phyloP scores from a whole-genome alignment of 2,329 filamentous ascomycete genomes.

The Helotiales sp. region DNA sequence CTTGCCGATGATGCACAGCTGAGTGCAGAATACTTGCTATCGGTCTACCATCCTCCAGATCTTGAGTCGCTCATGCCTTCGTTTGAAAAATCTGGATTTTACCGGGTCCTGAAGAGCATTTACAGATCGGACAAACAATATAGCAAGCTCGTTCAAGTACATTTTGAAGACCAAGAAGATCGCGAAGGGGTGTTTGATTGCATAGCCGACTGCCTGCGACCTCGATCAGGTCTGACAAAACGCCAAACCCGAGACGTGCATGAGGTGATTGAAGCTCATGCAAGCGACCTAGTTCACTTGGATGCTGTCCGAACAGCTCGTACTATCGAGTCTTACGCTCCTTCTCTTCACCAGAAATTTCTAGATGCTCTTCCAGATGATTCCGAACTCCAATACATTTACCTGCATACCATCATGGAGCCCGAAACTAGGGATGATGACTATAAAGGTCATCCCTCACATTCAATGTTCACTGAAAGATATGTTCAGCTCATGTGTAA shows the following conservation, averaged over 20 bases:
- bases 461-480: slow-evolving; percentile 69
- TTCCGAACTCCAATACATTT: slow-evolving; percentile 60
- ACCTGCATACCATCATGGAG: slow-evolving; percentile 73
- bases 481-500: slow-evolving; percentile 92
- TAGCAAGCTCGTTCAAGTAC: slow-evolving; percentile 73
- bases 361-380: slow-evolving; percentile 54
- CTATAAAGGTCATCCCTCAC: slow-evolving; percentile 38
- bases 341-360: slow-evolving; percentile 55
- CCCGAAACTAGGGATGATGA: slow-evolving; percentile 43
- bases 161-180: slow-evolving; percentile 82
- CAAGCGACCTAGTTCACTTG: slow-evolving; percentile 56
- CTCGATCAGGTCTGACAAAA: slow-evolving; percentile 60
- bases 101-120: slow-evolving; percentile 85
- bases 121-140: slow-evolving; percentile 81
- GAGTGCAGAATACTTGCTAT: slow-evolving; percentile 94
- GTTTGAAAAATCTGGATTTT: slow-evolving; percentile 80
- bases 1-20: slow-evolving; percentile 92
- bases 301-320: slow-evolving; percentile 56
- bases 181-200: slow-evolving; percentile 75
- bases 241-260: slow-evolving; percentile 75
- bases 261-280: slow-evolving; percentile 56
- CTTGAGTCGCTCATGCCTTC: slow-evolving; percentile 72
- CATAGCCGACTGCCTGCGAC: slow-evolving; percentile 71
- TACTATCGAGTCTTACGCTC: slow-evolving; percentile 55
- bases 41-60: slow-evolving; percentile 88